Percentiles rank a stretch among this genome's conserved stretches.
These are phyloP conservation scores for Rhazya stricta DNA, from an alignment of 257 asterid genomes.

Conservation along the genomic window DNA sequence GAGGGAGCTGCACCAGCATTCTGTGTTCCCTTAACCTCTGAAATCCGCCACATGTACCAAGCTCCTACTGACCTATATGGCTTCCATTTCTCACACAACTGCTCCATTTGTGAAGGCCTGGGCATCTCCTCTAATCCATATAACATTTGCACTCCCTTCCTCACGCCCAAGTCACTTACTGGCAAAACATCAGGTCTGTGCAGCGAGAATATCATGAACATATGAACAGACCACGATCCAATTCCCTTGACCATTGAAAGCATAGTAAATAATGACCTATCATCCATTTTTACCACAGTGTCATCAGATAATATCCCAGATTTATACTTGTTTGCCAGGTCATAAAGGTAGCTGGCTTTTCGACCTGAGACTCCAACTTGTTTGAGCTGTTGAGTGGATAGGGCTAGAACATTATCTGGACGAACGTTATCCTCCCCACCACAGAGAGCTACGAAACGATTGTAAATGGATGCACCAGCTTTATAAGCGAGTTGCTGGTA, in stretches of 20 bases:
- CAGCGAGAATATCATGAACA: slow-evolving; percentile 92
- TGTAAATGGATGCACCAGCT: slow-evolving; percentile 78
- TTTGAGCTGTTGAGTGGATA: slow-evolving; percentile 78
- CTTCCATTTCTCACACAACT: slow-evolving; percentile 86
- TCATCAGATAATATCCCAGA: slow-evolving; percentile 83
- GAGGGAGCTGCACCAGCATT: slow-evolving; percentile 34
- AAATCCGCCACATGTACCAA: slow-evolving; percentile 94
- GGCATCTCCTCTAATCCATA: slow-evolving; percentile 84
- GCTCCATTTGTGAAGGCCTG: slow-evolving; percentile 85
- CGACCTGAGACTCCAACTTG: slow-evolving; percentile 89
- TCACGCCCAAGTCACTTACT: slow-evolving; percentile 83
- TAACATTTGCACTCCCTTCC: slow-evolving; percentile 89
- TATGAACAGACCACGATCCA: slow-evolving; percentile 96
- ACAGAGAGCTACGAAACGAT: slow-evolving; percentile 71
- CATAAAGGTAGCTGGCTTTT: slow-evolving; percentile 79
- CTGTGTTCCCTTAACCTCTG: slow-evolving; percentile 64
- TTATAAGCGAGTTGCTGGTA: slow-evolving; percentile 85
- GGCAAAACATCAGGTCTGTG: slow-evolving; percentile 96
- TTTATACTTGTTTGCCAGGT: slow-evolving; percentile 69
- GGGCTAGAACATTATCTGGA: slow-evolving; percentile 66
- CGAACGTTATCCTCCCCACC: slow-evolving; percentile 61
- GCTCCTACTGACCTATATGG: slow-evolving; percentile 95
- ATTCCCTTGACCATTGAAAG: slow-evolving; percentile 98
- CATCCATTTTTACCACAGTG: slow-evolving; percentile 81
- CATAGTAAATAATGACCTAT: slow-evolving; percentile 79